Percentiles rank a stretch among this genome's conserved stretches.
Conservation (phyloP, 148 eudicot species). For the Fagopyrum homotropicum region DNA sequence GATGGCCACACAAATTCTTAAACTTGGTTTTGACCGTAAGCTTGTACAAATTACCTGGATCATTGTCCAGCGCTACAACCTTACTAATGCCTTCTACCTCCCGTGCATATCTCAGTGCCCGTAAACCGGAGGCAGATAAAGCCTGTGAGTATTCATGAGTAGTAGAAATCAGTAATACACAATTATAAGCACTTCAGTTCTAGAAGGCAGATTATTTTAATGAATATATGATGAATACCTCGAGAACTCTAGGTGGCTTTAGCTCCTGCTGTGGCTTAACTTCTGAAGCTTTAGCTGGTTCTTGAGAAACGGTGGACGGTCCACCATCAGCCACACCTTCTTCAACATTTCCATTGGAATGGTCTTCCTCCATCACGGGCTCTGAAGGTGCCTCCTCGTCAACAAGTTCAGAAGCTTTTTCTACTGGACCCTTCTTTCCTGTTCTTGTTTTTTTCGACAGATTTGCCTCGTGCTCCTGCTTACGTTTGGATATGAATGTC, state of each 20-base stretch:
- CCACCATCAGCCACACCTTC: constrained; percentile 44
- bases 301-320: constrained; percentile 32
- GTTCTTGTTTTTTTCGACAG: constrained; percentile 42
- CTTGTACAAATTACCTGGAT: constrained; percentile 44
- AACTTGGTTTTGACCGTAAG: background rate
- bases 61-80: constrained; percentile 93
- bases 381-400: constrained; percentile 30
- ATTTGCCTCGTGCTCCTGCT: constrained; percentile 66
- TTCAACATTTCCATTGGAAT: constrained; percentile 43
- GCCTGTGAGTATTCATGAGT: constrained; percentile 41
- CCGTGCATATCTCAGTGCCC: constrained; percentile 96
- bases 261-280: constrained; percentile 50
- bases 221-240: constrained; percentile 40
- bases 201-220: background rate
- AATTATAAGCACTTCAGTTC: background rate
- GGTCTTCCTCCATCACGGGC: constrained; percentile 22
- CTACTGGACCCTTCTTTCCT: constrained; percentile 23
- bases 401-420: constrained; percentile 24
- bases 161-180: background rate
- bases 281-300: constrained; percentile 26
- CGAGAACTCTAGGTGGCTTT: constrained; percentile 89
- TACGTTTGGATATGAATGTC: constrained; percentile 68
- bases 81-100: constrained; percentile 88
- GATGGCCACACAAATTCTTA: background rate
- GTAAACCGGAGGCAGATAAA: constrained; percentile 90